phyloP scores from a whole-genome alignment of 2,329 filamentous ascomycete genomes.

The Fusarium buharicum region DNA sequence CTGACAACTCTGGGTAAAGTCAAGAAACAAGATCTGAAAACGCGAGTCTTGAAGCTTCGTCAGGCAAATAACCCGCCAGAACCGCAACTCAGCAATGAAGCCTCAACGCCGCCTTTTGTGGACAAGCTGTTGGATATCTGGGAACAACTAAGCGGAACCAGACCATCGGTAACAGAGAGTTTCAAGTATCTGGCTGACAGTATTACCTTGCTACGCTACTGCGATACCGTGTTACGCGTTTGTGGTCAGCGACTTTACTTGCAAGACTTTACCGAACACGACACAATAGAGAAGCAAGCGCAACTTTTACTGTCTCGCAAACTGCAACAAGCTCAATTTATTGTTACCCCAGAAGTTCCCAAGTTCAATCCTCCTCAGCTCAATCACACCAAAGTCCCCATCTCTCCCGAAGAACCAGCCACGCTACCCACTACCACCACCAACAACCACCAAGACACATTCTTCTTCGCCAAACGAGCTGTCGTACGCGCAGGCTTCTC shows the following conservation, averaged over 20 bases:
- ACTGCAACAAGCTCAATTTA: slow-evolving; percentile 29
- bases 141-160: slow-evolving; percentile 47
- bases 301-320: slow-evolving; percentile 41
- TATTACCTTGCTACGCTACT: slow-evolving; percentile 53
- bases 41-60: slow-evolving; percentile 34
- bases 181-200: slow-evolving; percentile 50
- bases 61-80: neutral
- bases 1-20: slow-evolving; percentile 58
- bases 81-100: neutral
- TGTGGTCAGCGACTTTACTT: slow-evolving; percentile 49
- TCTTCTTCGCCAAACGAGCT: slow-evolving; percentile 21
- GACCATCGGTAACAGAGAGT: slow-evolving; percentile 42
- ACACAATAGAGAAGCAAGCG: slow-evolving; percentile 50
- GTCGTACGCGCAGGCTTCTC: slow-evolving; percentile 33
- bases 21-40: slow-evolving; percentile 53
- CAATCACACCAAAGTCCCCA: neutral
- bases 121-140: slow-evolving; percentile 43
- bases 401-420: neutral
- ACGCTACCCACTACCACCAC: neutral
- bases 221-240: slow-evolving; percentile 46
- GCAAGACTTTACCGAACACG: slow-evolving; percentile 49
- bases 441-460: slow-evolving; percentile 1
- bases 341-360: slow-evolving; percentile 9
- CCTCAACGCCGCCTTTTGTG: slow-evolving; percentile 20
- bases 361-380: neutral